Evolutionary conservation across 331 rosid species (phyloP).

Genomic region (Cydonia oblonga): DNA sequence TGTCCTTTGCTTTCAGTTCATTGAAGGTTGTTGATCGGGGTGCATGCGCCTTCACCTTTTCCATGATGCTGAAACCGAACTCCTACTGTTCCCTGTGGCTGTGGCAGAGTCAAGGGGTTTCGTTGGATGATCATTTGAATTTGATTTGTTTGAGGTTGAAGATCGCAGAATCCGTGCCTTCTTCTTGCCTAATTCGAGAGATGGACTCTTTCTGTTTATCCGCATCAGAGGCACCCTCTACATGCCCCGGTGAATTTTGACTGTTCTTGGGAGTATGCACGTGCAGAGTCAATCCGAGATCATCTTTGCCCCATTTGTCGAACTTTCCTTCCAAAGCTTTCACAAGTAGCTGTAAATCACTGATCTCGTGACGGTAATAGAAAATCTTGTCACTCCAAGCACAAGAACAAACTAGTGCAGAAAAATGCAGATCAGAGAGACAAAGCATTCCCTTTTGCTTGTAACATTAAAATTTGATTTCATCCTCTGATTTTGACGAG

Average conservation of each 20-base stretch:
- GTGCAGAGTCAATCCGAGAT: conserved; percentile 39
- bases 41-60: conserved; percentile 5
- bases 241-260: conserved; percentile 12
- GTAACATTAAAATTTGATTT: conserved; percentile 30
- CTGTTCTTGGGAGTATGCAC: conserved; percentile 23
- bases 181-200: conserved; percentile 20
- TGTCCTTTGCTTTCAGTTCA: not conserved
- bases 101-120: conserved; percentile 9
- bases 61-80: not conserved
- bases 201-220: conserved; percentile 14
- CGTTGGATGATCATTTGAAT: not conserved
- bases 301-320: conserved; percentile 55
- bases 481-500: conserved; percentile 40
- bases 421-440: conserved; percentile 53
- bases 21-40: conserved; percentile 11
- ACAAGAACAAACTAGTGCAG: conserved; percentile 70
- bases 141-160: conserved; percentile 1
- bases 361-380: conserved; percentile 44
- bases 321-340: conserved; percentile 75
- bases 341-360: conserved; percentile 48
- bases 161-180: conserved; percentile 22
- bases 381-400: conserved; percentile 46
- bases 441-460: conserved; percentile 73
- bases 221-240: not conserved
- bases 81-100: conserved; percentile 8